phyloP scores from a whole-genome alignment of 129 eudicot genomes.

The Saussurea involucrata region DNA sequence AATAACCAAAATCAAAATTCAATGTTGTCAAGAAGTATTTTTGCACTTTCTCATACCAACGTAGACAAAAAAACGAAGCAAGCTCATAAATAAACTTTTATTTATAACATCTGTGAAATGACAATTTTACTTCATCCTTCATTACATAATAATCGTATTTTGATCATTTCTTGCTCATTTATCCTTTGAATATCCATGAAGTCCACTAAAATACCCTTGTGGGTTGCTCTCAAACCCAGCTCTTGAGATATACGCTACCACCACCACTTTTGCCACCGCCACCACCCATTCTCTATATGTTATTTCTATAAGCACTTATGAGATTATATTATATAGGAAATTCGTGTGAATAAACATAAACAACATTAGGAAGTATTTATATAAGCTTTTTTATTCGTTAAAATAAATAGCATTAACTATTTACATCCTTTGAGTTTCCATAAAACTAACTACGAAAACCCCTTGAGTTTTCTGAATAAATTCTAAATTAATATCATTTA shows the following conservation, averaged over 20 bases:
- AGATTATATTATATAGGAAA: background rate
- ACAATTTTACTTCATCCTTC: background rate
- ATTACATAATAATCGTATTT: background rate
- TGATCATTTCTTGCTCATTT: background rate
- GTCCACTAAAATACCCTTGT: background rate
- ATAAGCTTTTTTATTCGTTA: background rate
- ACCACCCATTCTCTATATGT: background rate
- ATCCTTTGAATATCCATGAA: background rate
- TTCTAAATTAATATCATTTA: background rate
- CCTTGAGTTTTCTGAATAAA: background rate
- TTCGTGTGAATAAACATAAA: too few species aligned
- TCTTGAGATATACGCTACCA: conserved; percentile 8
- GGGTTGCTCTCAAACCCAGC: conserved; percentile 15
- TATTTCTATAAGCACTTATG: background rate
- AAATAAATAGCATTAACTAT: background rate
- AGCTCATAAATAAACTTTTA: background rate
- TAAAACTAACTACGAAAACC: background rate
- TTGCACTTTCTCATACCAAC: too few species aligned
- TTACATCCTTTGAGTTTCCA: background rate
- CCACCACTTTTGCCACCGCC: background rate
- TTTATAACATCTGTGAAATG: background rate
- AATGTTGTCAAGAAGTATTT: too few species aligned
- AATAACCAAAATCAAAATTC: too few species aligned
- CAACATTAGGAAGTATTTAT: background rate
- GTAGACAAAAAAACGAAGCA: background rate